Evolutionary conservation across 2,329 filamentous ascomycete genomes (phyloP), one percentile per base, ranked within the genome.

Genomic region (Amauroascus verrucosus): DNA sequence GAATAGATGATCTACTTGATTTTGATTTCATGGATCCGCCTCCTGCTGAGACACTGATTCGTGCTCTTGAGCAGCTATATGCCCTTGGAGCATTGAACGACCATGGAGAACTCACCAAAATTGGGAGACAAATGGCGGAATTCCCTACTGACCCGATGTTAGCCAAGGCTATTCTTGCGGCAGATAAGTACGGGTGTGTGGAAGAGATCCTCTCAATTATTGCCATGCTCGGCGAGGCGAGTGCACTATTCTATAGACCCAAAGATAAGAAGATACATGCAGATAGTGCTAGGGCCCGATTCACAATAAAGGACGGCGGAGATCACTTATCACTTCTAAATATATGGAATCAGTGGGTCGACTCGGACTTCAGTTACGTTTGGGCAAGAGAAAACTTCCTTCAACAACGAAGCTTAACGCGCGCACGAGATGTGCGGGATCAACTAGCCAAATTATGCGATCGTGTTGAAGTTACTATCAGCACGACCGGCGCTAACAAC

Each of bases 241-340:
- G 85, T 3, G 84, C 89, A 0, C 78, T 98, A 4, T 98, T 96
- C 75, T 95, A 94, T 77, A 80, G 89, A 0, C 90, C 93, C 18
- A 95, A 96, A 66, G 90, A 98, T 72, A 96, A 97, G 75, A 95
- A 95, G 68, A 85, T 96, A 26, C 88, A 96, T 64, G 93, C 93
- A 11, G 91, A 98, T 68, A 88, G 86, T 57, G 93, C 93, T 0
- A 83, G 89, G 13, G 84, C 85, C 33, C 82, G 91, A 1, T 97
- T 97, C 70, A 95, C 88, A 0, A 76, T 91, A 65, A 88, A 88
- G 62, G 89, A 94, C 57, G 90, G 90, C 33, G 93, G 93, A 40
- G 93, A 98, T 65, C 87, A 95, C 62, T 67, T 93, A 4, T 89
- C 88, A 0, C 79, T 95, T 1, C 80, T 97, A 46, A 95, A 95